Conservation (phyloP, 1,139 yeast genomes). For the Suhomyces atakaporum region DNA sequence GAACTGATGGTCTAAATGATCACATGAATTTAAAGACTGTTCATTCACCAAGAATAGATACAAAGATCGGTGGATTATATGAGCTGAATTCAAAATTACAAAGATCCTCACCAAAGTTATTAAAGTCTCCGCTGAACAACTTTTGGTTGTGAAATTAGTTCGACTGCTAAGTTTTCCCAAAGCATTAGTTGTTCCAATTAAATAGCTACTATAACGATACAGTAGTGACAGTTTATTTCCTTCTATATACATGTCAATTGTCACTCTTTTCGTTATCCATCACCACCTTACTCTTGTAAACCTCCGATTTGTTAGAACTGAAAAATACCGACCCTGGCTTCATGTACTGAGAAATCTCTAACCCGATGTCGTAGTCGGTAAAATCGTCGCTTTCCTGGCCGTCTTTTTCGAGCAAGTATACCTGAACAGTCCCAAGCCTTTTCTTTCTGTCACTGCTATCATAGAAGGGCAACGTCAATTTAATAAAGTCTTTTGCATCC, state of each 20-base stretch:
- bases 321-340: constrained; percentile 13
- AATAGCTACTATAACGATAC: too few relatives aligned
- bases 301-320: constrained; percentile 15
- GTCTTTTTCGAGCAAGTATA: constrained; percentile 29
- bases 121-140: too few relatives aligned
- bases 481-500: constrained; percentile 27
- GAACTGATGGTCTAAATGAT: too few relatives aligned
- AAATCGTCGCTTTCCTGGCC: constrained; percentile 9
- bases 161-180: too few relatives aligned
- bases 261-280: constrained; percentile 10
- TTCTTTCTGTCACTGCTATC: constrained; percentile 20
- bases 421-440: constrained; percentile 37
- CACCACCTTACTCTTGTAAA: constrained; percentile 20
- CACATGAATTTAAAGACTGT: too few relatives aligned
- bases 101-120: too few relatives aligned
- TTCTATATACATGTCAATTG: not conserved
- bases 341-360: constrained; percentile 31
- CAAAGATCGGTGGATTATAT: too few relatives aligned
- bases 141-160: too few relatives aligned
- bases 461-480: constrained; percentile 36
- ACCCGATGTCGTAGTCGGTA: constrained; percentile 25
- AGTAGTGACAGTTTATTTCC: not conserved
- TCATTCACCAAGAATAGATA: too few relatives aligned
- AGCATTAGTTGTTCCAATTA: too few relatives aligned
- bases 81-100: too few relatives aligned